A percentile compares a stretch with the other conserved stretches of the same genome.
These are phyloP conservation scores for Hygrocybe punicea DNA, from an alignment of 768 basidiomycete genomes.

Conservation along the genomic window DNA sequence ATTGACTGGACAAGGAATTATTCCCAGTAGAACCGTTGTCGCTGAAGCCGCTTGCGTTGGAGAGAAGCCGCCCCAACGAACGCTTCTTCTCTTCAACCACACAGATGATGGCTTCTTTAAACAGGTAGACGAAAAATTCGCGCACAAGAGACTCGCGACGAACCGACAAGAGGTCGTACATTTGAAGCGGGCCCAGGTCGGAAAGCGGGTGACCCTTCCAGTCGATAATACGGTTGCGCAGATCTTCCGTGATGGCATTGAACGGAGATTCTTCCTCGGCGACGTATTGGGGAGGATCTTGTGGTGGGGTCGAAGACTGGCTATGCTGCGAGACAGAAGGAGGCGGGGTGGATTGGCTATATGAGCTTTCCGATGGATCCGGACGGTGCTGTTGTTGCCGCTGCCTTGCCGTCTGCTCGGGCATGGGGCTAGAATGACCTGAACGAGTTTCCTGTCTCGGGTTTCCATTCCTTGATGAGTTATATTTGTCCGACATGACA, in stretches of 20 bases:
- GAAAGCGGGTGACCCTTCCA: slow-evolving; percentile 95
- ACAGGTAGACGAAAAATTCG: slow-evolving; percentile 95
- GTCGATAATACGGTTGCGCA: slow-evolving; percentile 86
- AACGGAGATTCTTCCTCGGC: slow-evolving; percentile 72
- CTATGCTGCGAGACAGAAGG: slow-evolving; percentile 17
- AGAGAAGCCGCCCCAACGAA: slow-evolving; percentile 69
- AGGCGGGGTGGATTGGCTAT: slow-evolving; percentile 7
- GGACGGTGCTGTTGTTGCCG: slow-evolving; percentile 22
- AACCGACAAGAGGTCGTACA: slow-evolving; percentile 89
- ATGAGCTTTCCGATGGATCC: slow-evolving; percentile 10
- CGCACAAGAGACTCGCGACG: slow-evolving; percentile 85
- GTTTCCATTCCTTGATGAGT: slow-evolving; percentile 13
- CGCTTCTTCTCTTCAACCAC: slow-evolving; percentile 96
- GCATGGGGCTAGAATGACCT: slow-evolving; percentile 43
- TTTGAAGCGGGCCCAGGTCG: slow-evolving; percentile 81
- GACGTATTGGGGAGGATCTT: slow-evolving; percentile 10
- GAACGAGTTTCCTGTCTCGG: slow-evolving; percentile 29
- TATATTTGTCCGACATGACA: slow-evolving; percentile 48
- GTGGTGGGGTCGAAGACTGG: slow-evolving; percentile 27
- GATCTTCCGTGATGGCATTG: slow-evolving; percentile 79
- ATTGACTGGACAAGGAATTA: slow-evolving; percentile 34
- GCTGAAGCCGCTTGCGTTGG: slow-evolving; percentile 55
- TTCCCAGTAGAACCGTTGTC: slow-evolving; percentile 44
- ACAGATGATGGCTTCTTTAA: slow-evolving; percentile 96
- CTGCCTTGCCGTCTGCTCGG: slow-evolving; percentile 28